Percentiles rank a stretch among this genome's conserved stretches.
These are phyloP conservation scores for Coemansia sp. DNA, from an alignment of 192 early-diverging fungal genomes.

Conservation along the genomic window DNA sequence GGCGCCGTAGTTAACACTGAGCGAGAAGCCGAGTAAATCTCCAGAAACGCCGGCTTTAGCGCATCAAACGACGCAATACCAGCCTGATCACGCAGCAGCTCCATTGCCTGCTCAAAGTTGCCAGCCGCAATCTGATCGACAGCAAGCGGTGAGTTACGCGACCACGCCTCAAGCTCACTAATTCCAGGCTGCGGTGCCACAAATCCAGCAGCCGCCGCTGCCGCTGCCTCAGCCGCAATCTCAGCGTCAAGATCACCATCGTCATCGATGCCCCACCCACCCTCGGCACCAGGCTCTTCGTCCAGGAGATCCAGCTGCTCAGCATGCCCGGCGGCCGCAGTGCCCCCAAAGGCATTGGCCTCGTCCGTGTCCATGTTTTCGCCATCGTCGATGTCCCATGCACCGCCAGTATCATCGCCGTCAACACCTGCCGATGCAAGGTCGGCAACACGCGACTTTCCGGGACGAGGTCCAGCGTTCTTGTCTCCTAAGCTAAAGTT, in stretches of 20 bases:
- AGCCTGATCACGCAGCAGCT: constrained; percentile 87
- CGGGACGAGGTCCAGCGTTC: constrained; percentile 43
- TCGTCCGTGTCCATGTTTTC: constrained; percentile 57
- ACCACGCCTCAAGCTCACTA: constrained; percentile 71
- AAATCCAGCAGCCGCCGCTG: constrained; percentile 58
- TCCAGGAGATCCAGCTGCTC: constrained; percentile 50
- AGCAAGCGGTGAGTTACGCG: constrained; percentile 80
- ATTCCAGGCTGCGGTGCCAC: constrained; percentile 74
- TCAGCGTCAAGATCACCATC: constrained; percentile 72
- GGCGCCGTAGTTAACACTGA: constrained; percentile 63
- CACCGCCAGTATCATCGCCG: constrained; percentile 61
- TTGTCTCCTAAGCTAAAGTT: constrained; percentile 62
- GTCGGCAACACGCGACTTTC: constrained; percentile 57
- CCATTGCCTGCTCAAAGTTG: constrained; percentile 93
- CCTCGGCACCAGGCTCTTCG: constrained; percentile 57
- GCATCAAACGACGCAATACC: constrained; percentile 91
- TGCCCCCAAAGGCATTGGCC: constrained; percentile 13
- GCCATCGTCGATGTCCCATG: constrained; percentile 74
- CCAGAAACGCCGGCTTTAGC: constrained; percentile 83
- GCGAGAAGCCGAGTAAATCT: constrained; percentile 76
- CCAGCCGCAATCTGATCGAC: constrained; percentile 95
- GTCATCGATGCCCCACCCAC: constrained; percentile 88
- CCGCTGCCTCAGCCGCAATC: constrained; percentile 56
- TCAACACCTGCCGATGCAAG: constrained; percentile 59
- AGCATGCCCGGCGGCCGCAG: constrained; percentile 53